These are phyloP conservation scores for Podochytrium sp. DNA, from an alignment of 192 early-diverging fungal species.

Conservation along the genomic window DNA sequence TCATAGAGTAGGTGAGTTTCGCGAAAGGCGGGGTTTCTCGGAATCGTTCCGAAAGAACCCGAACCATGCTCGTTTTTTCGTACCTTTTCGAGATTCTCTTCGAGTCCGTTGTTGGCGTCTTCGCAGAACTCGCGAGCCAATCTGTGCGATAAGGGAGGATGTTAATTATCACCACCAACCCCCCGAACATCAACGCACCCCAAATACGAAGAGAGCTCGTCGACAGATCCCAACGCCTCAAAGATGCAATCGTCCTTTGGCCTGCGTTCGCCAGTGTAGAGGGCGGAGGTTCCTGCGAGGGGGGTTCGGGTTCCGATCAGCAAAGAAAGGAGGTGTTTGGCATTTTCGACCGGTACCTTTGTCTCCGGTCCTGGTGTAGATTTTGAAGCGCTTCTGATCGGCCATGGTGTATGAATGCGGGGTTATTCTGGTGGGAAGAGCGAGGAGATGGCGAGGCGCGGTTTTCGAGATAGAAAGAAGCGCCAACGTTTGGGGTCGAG, in stretches of 20 bases:
- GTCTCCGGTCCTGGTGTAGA: slow-evolving; percentile 96
- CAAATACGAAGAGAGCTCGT: slow-evolving; percentile 79
- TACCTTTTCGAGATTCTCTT: slow-evolving; percentile 58
- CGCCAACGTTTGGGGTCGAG: too few species aligned
- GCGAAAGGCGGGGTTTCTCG: neutral
- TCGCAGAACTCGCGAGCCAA: slow-evolving; percentile 63
- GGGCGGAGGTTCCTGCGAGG: slow-evolving; percentile 72
- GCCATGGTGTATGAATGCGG: slow-evolving; percentile 9
- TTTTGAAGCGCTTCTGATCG: slow-evolving; percentile 52
- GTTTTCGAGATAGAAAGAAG: too few species aligned
- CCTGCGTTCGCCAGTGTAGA: slow-evolving; percentile 91
- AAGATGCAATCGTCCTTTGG: slow-evolving; percentile 86
- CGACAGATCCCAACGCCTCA: slow-evolving; percentile 87
- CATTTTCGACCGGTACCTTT: too few species aligned
- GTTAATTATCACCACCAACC: slow-evolving; percentile 27
- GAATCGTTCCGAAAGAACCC: neutral
- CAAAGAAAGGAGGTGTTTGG: neutral
- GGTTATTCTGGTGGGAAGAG: neutral
- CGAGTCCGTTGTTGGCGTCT: slow-evolving; percentile 53
- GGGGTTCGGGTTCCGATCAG: neutral
- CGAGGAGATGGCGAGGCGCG: too few species aligned
- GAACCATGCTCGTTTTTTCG: neutral
- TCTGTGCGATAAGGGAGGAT: neutral
- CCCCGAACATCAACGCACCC: slow-evolving; percentile 46
- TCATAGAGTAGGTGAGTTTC: neutral